Conservation (phyloP, 441 rosid genomes). For the Corymbia citriodora region DNA sequence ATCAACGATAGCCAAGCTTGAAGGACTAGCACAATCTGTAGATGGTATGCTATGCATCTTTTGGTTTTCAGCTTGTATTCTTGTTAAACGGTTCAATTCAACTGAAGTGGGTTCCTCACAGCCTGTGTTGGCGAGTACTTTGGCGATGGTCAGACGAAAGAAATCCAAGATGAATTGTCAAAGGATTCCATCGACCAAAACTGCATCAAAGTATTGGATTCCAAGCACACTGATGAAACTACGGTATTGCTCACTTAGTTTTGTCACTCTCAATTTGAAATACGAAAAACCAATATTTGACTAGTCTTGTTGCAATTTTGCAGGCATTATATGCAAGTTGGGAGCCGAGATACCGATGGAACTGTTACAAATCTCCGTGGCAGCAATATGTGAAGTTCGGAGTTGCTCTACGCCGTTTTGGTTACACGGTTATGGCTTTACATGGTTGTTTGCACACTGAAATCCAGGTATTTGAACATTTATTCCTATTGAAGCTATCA, state of each 20-base stretch:
- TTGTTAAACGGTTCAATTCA: not conserved
- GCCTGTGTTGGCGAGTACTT: constrained; percentile 76
- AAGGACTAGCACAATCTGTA: constrained; percentile 67
- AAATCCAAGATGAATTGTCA: constrained; percentile 10
- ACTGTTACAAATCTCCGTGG: constrained; percentile 63
- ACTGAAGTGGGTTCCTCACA: constrained; percentile 13
- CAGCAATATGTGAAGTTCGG: constrained; percentile 81
- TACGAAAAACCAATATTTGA: not conserved
- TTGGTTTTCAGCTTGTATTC: not conserved
- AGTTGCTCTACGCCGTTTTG: constrained; percentile 80
- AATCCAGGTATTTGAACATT: constrained; percentile 50
- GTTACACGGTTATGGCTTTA: constrained; percentile 74
- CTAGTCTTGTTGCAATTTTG: not conserved
- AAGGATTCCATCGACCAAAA: constrained; percentile 70
- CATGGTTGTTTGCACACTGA: constrained; percentile 84
- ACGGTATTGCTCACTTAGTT: constrained; percentile 34
- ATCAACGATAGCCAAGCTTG: constrained; percentile 60
- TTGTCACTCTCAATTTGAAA: not conserved
- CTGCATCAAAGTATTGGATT: constrained; percentile 74
- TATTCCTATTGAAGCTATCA: not conserved
- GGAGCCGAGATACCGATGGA: constrained; percentile 77
- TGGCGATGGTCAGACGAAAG: constrained; percentile 19
- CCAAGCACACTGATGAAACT: constrained; percentile 74
- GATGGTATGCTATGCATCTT: constrained; percentile 38
- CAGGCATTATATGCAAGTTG: constrained; percentile 83